Percentiles rank a stretch among this genome's conserved stretches.
Evolutionary conservation across 2,329 filamentous ascomycete genomes (phyloP).

Genomic region (Paecilomyces dactylethromorphus): DNA sequence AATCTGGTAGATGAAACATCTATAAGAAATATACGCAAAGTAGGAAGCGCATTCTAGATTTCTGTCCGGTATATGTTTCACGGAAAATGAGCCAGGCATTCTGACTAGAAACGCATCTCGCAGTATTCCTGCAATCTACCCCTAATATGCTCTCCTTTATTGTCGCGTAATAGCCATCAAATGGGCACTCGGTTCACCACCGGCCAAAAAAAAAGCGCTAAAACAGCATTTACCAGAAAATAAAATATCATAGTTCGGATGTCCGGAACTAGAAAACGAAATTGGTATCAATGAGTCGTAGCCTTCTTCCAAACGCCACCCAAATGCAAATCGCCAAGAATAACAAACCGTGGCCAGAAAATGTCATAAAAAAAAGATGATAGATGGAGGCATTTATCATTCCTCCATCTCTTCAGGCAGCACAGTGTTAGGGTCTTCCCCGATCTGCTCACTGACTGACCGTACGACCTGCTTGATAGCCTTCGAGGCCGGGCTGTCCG

Average conservation of each 20-base stretch:
- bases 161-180: not conserved
- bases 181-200: not conserved
- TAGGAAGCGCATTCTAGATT: not conserved
- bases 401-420: constrained; percentile 26
- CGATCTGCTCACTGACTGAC: constrained; percentile 60
- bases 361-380: not conserved
- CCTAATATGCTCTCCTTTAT: not conserved
- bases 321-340: not conserved
- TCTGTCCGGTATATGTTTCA: not conserved
- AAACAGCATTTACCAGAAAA: not conserved
- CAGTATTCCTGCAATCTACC: too few relatives aligned
- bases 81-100: not conserved
- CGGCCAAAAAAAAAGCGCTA: not conserved
- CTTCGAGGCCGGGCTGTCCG: constrained; percentile 82
- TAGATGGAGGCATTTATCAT: constrained; percentile 13
- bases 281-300: not conserved
- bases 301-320: not conserved
- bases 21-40: too few relatives aligned
- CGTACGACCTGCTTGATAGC: constrained; percentile 77
- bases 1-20: too few relatives aligned
- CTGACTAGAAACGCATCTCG: too few relatives aligned
- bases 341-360: not conserved
- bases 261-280: not conserved
- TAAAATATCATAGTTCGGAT: not conserved
- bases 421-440: constrained; percentile 51